Base-by-base conservation (phyloP, 1,284 basidiomycete species). In the Ustilago nuda region DNA sequence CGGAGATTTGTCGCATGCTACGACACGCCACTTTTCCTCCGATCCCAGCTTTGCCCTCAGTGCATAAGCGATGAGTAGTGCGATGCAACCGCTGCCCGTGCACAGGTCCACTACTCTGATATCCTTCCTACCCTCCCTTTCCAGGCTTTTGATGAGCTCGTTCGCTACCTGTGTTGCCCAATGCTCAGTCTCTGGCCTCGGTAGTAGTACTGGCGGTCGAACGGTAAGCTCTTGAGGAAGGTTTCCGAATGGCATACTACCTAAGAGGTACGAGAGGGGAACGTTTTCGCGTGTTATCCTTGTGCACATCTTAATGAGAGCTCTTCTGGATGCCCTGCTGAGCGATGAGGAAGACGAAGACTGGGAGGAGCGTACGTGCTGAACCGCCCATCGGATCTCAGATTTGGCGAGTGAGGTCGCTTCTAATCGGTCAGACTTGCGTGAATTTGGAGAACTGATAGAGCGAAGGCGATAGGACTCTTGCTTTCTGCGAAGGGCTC, bases 131-230 rank as follows among this genome's bases (percentile, higher is more conserved):
- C 39, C 43, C 2, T 30, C 5, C 0, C 41, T 1, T 1, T 33
- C 9, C 9, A 69, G 6, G 11, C 19, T 35, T 8, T 27, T 32
- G 7, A 58, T 7, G 6, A 76, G 43, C 3, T 33, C 3, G 4
- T 55, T 15, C 9, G 56, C 66, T 5, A 69, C 51, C n/a, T 66
- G 15, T 1, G 53, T 57, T 5, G 74, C 69, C 74, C 74, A 76
- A 30, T 72, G 30, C 36, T 76, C 74, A 2, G 74, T 72, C 41
- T 76, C 74, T 3, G 74, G 74, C 11, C 74, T 43, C 4, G 74
- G 74, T 4, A 76, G 43, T 12, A 76, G 41, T 0, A 59, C 45
- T 1, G 74, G 74, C 15, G 68, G 54, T 23, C 74, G 61, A 4
- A 76, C 69, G 9, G 19, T 60, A 12, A 76, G 60, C 45, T 72